A percentile compares a stretch with the other conserved stretches of the same genome.
phyloP scores from a whole-genome alignment of 2,329 filamentous ascomycete species.

The Talaromyces atroroseus region DNA sequence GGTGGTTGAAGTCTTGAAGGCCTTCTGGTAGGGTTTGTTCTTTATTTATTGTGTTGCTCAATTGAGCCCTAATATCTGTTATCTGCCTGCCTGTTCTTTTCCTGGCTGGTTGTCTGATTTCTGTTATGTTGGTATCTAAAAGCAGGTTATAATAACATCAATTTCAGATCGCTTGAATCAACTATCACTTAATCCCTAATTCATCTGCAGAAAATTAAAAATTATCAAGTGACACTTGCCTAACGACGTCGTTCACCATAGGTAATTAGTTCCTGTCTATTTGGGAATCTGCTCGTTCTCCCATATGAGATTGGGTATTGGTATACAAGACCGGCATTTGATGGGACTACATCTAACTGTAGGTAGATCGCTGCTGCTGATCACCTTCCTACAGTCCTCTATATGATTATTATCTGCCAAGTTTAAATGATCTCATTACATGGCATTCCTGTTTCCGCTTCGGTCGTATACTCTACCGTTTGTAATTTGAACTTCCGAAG shows the following conservation, averaged over 20 bases:
- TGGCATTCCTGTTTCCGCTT: too few species aligned
- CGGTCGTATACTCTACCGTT: too few species aligned
- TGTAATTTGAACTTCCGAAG: too few species aligned
- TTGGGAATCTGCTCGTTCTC: too few species aligned
- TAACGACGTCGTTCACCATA: background rate
- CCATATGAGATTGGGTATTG: too few species aligned
- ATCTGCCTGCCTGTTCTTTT: background rate
- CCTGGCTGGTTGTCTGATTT: background rate
- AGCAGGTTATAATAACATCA: background rate
- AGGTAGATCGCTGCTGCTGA: too few species aligned
- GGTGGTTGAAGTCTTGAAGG: background rate
- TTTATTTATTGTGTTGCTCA: background rate
- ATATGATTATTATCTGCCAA: too few species aligned
- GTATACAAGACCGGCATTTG: too few species aligned
- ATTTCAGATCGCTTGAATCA: background rate
- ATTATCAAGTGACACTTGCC: background rate
- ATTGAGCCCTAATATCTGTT: slow-evolving; percentile 1
- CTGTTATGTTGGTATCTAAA: background rate
- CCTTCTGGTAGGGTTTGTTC: background rate
- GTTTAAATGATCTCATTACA: too few species aligned
- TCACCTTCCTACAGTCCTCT: too few species aligned
- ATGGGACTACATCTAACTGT: too few species aligned
- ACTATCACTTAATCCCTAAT: background rate
- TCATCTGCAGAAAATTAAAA: background rate
- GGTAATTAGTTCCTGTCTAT: too few species aligned